These are phyloP conservation scores for Trematosphaeria pertusa DNA, from an alignment of 2,329 filamentous ascomycete genomes.

Conservation along the genomic window DNA sequence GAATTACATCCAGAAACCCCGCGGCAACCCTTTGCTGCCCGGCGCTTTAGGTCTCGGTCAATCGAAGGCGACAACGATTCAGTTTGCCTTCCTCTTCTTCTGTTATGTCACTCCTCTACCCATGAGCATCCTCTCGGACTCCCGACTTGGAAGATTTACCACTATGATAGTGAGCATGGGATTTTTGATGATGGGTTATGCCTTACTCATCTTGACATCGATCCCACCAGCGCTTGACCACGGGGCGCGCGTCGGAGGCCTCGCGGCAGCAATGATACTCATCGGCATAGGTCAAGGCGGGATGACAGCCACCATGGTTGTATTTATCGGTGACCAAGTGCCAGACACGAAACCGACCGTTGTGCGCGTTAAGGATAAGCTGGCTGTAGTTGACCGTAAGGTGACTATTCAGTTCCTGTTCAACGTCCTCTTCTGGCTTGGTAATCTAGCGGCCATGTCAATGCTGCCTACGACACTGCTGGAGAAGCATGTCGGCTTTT, in stretches of 20 bases:
- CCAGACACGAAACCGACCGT: constrained; percentile 16
- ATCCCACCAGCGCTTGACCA: constrained; percentile 8
- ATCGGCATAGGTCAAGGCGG: constrained; percentile 43
- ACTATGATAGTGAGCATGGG: constrained; percentile 36
- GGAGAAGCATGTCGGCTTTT: constrained; percentile 71
- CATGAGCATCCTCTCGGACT: constrained; percentile 43
- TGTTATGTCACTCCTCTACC: constrained; percentile 30
- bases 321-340: constrained; percentile 36
- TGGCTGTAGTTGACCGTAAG: constrained; percentile 28
- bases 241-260: constrained; percentile 16
- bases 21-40: constrained; percentile 19
- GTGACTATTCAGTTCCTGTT: constrained; percentile 40
- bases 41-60: constrained; percentile 31
- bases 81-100: constrained; percentile 21
- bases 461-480: constrained; percentile 70
- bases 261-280: constrained; percentile 38
- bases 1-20: constrained; percentile 28
- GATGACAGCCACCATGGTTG: constrained; percentile 31
- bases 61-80: constrained; percentile 24
- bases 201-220: constrained; percentile 14
- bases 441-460: constrained; percentile 64
- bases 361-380: constrained; percentile 22
- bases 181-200: constrained; percentile 3
- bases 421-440: constrained; percentile 43
- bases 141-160: constrained; percentile 43